phyloP scores from a whole-genome alignment of 768 basidiomycete species.

The Suillus spraguei region DNA sequence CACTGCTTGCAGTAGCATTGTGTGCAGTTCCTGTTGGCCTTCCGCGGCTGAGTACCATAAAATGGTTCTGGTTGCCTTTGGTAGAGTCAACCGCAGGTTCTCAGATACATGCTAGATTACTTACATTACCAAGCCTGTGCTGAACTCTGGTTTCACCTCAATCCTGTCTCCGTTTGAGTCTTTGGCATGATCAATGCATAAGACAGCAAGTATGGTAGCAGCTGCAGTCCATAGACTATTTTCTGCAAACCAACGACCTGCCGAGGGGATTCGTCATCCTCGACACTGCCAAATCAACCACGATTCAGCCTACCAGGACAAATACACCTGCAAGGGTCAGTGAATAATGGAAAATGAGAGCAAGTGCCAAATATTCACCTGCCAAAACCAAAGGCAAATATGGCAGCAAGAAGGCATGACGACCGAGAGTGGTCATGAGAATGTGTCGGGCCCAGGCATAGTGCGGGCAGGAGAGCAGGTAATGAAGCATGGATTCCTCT shows the following conservation, averaged over 20 bases:
- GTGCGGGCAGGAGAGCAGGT: no score
- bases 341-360: background rate
- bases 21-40: no score
- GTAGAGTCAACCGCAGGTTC: background rate
- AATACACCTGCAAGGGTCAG: background rate
- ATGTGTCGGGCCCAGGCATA: no score
- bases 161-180: background rate
- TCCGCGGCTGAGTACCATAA: no score
- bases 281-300: background rate
- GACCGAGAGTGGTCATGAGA: no score
- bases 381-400: constrained; percentile 3
- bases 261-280: background rate
- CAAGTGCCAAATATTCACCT: background rate
- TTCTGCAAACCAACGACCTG: constrained; percentile 10
- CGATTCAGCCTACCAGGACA: background rate
- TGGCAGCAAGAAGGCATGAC: no score
- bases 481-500: no score
- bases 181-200: background rate
- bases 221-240: background rate
- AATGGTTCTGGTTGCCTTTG: background rate
- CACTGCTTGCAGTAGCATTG: no score
- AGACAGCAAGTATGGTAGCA: background rate
- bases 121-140: background rate
- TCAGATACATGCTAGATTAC: background rate
- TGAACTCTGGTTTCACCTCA: background rate